Conservation (phyloP, 2,329 filamentous ascomycete species). For the Talaromyces verruculosus region DNA sequence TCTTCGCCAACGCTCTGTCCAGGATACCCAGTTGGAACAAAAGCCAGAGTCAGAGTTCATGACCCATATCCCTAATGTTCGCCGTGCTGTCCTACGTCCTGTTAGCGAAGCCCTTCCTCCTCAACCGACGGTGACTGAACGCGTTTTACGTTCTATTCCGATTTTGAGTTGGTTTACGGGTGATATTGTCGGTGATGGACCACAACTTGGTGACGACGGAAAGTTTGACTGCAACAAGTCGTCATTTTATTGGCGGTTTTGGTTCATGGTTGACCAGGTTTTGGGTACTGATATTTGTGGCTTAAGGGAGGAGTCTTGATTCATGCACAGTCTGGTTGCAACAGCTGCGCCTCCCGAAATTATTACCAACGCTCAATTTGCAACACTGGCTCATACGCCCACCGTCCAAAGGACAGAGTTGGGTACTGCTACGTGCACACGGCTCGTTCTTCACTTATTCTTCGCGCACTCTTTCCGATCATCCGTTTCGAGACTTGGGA, state of each 20-base stretch:
- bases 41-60: conserved; percentile 48
- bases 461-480: too few species aligned
- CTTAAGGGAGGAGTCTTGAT: conserved; percentile 52
- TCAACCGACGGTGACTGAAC: conserved; percentile 64
- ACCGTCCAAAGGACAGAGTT: too few species aligned
- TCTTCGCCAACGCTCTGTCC: conserved; percentile 32
- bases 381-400: too few species aligned
- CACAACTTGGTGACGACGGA: conserved; percentile 47
- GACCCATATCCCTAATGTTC: conserved; percentile 65
- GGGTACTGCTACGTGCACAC: too few species aligned
- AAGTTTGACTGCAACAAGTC: conserved; percentile 68
- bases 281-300: conserved; percentile 64
- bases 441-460: too few species aligned
- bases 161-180: conserved; percentile 70
- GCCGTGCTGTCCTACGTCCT: conserved; percentile 64
- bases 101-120: conserved; percentile 70
- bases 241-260: conserved; percentile 61
- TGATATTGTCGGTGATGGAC: conserved; percentile 50
- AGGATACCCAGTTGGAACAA: conserved; percentile 34
- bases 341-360: too few species aligned
- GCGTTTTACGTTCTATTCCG: conserved; percentile 64
- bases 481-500: not conserved
- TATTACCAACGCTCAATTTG: too few species aligned
- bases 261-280: conserved; percentile 56
- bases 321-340: not conserved